These are phyloP conservation scores for Rugonectria rugulosa DNA, from an alignment of 2,329 filamentous ascomycete species.

Conservation along the genomic window DNA sequence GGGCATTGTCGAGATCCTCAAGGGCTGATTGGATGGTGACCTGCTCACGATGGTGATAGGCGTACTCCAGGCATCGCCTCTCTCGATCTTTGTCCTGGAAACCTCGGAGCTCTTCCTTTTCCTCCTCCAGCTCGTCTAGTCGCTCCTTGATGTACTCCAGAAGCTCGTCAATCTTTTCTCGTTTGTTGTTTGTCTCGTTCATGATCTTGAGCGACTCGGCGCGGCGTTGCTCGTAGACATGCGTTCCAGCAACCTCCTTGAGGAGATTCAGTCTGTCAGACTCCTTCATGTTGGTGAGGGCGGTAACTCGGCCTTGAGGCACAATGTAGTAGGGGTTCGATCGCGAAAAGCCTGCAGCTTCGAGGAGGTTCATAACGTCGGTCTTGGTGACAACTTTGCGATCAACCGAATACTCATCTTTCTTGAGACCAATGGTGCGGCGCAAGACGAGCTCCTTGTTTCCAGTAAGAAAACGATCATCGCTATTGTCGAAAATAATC, in stretches of 20 bases:
- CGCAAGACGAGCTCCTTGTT: conserved; percentile 90
- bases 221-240: conserved; percentile 93
- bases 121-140: conserved; percentile 88
- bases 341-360: conserved; percentile 94
- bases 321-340: conserved; percentile 99
- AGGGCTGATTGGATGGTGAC: conserved; percentile 78
- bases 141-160: conserved; percentile 92
- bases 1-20: conserved; percentile 81
- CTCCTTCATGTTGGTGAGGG: conserved; percentile 98
- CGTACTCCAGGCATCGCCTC: conserved; percentile 90
- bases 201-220: conserved; percentile 96
- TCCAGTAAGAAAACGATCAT: conserved; percentile 93
- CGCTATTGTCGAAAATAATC: conserved; percentile 97
- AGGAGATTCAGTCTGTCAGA: conserved; percentile 86
- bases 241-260: conserved; percentile 98
- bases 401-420: conserved; percentile 98
- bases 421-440: conserved; percentile 95
- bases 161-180: conserved; percentile 91
- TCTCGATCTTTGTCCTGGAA: conserved; percentile 97
- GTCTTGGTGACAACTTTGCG: conserved; percentile 94
- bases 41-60: conserved; percentile 90
- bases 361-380: conserved; percentile 93
- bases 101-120: conserved; percentile 92
- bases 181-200: conserved; percentile 94
- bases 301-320: conserved; percentile 93